Evolutionary conservation across 768 basidiomycete genomes (phyloP).

Genomic region (Auriscalpium vulgare): DNA sequence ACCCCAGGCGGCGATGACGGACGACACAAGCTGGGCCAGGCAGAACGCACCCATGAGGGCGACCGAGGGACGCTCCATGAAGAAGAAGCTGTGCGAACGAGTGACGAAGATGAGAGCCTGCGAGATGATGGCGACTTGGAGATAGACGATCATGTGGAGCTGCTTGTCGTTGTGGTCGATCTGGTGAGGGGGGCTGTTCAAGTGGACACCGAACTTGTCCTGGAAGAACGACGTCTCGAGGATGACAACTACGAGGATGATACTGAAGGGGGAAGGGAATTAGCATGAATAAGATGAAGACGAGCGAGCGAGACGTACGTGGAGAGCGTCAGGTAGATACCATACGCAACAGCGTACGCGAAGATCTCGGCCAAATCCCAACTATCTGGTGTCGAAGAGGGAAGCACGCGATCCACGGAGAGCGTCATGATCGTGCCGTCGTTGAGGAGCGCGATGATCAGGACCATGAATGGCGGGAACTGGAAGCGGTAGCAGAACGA

Average conservation of each 20-base stretch:
- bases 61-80: conserved; percentile 88
- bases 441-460: conserved; percentile 94
- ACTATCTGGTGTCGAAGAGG: conserved; percentile 85
- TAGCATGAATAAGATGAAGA: background rate
- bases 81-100: conserved; percentile 92
- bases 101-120: conserved; percentile 97
- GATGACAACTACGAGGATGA: conserved; percentile 78
- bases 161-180: conserved; percentile 54
- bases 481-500: conserved; percentile 95
- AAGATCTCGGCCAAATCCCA: conserved; percentile 98
- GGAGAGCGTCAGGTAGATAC: conserved; percentile 84
- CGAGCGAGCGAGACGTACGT: conserved; percentile 49
- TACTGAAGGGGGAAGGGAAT: conserved; percentile 30
- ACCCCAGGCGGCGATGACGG: conserved; percentile 91
- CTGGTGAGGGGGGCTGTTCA: conserved; percentile 24
- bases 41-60: conserved; percentile 89
- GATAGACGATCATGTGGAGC: conserved; percentile 86
- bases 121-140: conserved; percentile 98
- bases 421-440: conserved; percentile 99
- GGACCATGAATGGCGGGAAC: conserved; percentile 99
- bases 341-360: conserved; percentile 91
- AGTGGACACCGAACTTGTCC: conserved; percentile 68
- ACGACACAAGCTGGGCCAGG: conserved; percentile 88
- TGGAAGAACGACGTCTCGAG: conserved; percentile 87
- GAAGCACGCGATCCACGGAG: conserved; percentile 91